Evolutionary conservation across 2,329 filamentous ascomycete genomes (phyloP).

Genomic region (Drechslerella dactyloides): DNA sequence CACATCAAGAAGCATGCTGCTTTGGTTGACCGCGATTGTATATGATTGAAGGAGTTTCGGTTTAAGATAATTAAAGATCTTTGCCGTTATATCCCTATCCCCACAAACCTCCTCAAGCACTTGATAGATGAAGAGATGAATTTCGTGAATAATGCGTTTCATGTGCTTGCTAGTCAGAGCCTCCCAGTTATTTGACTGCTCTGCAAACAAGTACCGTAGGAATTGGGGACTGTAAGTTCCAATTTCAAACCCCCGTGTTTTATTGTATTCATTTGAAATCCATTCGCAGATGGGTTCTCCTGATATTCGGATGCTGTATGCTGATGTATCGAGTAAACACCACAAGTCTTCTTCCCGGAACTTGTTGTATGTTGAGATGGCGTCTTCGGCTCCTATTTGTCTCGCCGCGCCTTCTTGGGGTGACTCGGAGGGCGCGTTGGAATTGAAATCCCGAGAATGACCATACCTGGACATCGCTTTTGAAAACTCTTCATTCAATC

Average conservation of each 20-base stretch:
- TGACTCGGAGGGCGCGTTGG: background rate
- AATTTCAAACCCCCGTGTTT: background rate
- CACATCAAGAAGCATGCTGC: constrained; percentile 3
- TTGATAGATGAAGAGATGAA: constrained; percentile 2
- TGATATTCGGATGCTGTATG: background rate
- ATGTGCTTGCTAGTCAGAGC: background rate
- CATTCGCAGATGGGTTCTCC: constrained; percentile 1
- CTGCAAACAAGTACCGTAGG: background rate
- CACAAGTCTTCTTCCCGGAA: background rate
- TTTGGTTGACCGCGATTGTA: constrained; percentile 9
- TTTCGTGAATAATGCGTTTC: background rate
- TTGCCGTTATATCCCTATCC: background rate
- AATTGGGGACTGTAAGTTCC: constrained; percentile 5
- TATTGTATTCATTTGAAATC: background rate
- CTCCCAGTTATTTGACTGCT: constrained; percentile 6
- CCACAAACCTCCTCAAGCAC: constrained; percentile 8
- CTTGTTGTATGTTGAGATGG: background rate
- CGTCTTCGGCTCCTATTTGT: background rate
- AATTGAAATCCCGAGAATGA: background rate
- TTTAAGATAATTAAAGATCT: constrained; percentile 7
- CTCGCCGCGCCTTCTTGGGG: background rate
- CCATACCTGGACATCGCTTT: background rate
- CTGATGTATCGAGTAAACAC: background rate
- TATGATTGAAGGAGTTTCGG: constrained; percentile 7
- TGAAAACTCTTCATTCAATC: constrained; percentile 1